Evolutionary conservation across 176 grass and related monocot genomes (phyloP), one percentile per base, ranked within the genome.

Genomic region (Oryza officinalis): DNA sequence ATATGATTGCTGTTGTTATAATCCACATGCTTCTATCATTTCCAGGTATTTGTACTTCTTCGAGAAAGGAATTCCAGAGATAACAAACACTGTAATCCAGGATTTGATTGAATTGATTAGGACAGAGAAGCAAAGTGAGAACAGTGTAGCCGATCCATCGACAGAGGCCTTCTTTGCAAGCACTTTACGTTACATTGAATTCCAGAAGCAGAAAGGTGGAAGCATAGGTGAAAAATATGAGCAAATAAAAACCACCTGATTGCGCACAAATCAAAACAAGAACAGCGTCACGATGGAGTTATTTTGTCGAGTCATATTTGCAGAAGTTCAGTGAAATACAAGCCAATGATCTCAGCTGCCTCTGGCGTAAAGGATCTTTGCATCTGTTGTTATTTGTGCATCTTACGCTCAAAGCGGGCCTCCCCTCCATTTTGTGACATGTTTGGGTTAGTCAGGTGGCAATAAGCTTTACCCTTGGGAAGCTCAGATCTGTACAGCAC

Each of bases 11-110:
- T 65, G 26, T 66, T n/a, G 45, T 43, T 64, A 63, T 52, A 78
- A 80, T 41, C 17, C 27, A 46, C 33, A 27, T 37, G 47, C 52
- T 63, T 72, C 6, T 57, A 78, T 54, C 35, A 25, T 72, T 74
- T 89, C 41, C 87, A 99, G 96, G 89, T 99, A 99, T 71, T 70
- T 96, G 10, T 96, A 99, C 78, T 99, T 99, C 86, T 99, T 99
- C 37, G 96, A 99, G 78, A 99, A 99, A 87, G 96, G 93, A 81
- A 99, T 92, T 71, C 93, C 93, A 31, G 91, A 99, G 67, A 96
- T 99, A 70, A 96, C 93, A 22, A 92, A 88, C 72, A 89, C 91
- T 78, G 91, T 85, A 64, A 90, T 99, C 81, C 91, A 99, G 78
- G 96, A 92, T 88, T 87, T 99, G 38, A 93, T 99, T 26, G 96